phyloP scores from a whole-genome alignment of 371 early-diverging fungal genomes.

The Thermomucor indicae-seudaticae region DNA sequence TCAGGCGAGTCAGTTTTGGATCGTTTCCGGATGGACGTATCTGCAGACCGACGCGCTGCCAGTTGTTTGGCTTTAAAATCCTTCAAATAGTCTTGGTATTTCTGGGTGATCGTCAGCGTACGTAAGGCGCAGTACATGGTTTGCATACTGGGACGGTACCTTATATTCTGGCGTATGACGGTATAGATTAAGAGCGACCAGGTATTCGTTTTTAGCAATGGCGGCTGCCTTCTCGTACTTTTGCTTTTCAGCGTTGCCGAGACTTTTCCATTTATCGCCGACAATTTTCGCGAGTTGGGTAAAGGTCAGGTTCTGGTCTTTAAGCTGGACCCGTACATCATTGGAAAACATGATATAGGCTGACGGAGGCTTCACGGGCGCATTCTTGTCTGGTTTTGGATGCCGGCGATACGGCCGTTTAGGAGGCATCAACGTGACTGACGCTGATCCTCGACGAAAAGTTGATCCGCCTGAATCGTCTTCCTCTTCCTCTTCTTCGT shows the following conservation, averaged over 20 bases:
- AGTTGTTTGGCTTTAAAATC: slow-evolving; percentile 41
- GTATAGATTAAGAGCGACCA: slow-evolving; percentile 21
- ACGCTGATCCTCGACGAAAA: background rate
- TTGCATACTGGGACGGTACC: slow-evolving; percentile 1
- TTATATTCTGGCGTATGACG: slow-evolving; percentile 31
- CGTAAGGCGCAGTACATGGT: background rate
- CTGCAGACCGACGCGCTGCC: slow-evolving; percentile 16
- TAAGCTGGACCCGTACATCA: slow-evolving; percentile 32
- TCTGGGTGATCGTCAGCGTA: slow-evolving; percentile 3
- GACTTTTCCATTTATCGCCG: slow-evolving; percentile 45
- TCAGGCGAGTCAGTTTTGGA: slow-evolving; percentile 23
- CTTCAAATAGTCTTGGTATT: slow-evolving; percentile 36
- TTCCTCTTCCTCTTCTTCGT: slow-evolving; percentile 1
- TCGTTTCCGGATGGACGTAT: slow-evolving; percentile 18
- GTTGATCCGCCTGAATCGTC: slow-evolving; percentile 5
- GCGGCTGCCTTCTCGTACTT: slow-evolving; percentile 31
- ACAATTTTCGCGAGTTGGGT: slow-evolving; percentile 45
- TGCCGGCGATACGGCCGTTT: slow-evolving; percentile 41
- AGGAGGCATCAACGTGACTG: background rate
- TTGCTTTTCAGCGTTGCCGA: slow-evolving; percentile 20
- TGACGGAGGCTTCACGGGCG: slow-evolving; percentile 47
- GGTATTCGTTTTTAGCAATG: slow-evolving; percentile 34
- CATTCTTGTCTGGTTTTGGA: slow-evolving; percentile 47
- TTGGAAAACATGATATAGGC: slow-evolving; percentile 56
- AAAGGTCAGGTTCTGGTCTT: slow-evolving; percentile 35